These are phyloP conservation scores for Hydnum rufescens DNA, from an alignment of 768 basidiomycete species.

Conservation along the genomic window DNA sequence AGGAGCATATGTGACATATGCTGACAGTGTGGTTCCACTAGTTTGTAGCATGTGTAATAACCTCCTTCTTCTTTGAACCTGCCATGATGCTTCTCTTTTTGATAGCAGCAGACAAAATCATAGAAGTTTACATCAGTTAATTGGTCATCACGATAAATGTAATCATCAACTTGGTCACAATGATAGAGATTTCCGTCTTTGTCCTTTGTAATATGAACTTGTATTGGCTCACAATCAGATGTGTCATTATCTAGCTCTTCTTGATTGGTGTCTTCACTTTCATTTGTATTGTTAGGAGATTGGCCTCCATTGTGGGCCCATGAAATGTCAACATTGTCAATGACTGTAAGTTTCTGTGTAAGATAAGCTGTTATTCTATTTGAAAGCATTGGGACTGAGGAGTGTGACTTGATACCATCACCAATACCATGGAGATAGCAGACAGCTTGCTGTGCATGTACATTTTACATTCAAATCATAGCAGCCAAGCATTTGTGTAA, in stretches of 20 bases:
- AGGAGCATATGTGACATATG: constrained; percentile 10
- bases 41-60: neutral
- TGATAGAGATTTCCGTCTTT: constrained; percentile 4
- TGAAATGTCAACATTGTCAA: too few relatives aligned
- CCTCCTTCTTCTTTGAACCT: too few relatives aligned
- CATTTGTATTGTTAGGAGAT: neutral
- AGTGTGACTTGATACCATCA: too few relatives aligned
- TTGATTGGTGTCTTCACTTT: neutral
- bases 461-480: constrained; percentile 16
- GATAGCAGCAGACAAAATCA: constrained; percentile 14
- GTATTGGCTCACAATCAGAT: too few relatives aligned
- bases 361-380: constrained; percentile 7
- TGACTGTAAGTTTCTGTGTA: neutral
- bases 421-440: constrained; percentile 16
- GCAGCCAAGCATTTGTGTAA: constrained; percentile 19
- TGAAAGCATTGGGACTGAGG: constrained; percentile 16
- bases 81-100: constrained; percentile 5
- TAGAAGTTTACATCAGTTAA: constrained; percentile 15
- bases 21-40: constrained; percentile 2
- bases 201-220: too few relatives aligned
- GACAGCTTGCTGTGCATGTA: too few relatives aligned
- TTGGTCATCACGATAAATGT: constrained; percentile 11
- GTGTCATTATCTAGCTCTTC: neutral
- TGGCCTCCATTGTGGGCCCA: neutral
- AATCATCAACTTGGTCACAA: constrained; percentile 17